These are phyloP conservation scores for Bryopsis sp. DNA, from an alignment of 139 green algal genomes.

Conservation along the genomic window DNA sequence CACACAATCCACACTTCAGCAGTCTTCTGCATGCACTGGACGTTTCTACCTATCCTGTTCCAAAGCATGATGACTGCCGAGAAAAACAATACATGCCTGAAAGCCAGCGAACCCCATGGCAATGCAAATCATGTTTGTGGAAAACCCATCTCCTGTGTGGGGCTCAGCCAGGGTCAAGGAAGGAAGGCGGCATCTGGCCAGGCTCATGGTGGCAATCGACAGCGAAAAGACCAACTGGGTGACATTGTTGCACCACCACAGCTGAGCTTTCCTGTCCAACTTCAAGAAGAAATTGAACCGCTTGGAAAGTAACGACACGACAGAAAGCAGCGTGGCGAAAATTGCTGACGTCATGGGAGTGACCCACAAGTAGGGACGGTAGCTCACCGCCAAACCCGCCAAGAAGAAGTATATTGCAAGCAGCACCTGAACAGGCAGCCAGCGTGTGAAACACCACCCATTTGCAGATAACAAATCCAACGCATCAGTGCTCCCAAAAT, in stretches of 20 bases:
- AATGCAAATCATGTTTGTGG: constrained; percentile 33
- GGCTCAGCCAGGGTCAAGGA: too few relatives aligned
- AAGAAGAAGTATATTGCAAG: constrained; percentile 78
- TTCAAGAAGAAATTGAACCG: neutral
- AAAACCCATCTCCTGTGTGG: too few relatives aligned
- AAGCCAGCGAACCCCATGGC: constrained; percentile 10
- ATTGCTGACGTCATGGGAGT: constrained; percentile 47
- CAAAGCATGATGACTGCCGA: too few relatives aligned
- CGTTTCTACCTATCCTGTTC: too few relatives aligned
- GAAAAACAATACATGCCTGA: too few relatives aligned
- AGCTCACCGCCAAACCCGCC: constrained; percentile 52
- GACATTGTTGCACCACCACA: neutral
- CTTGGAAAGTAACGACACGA: neutral
- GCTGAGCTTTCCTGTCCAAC: too few relatives aligned
- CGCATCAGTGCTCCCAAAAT: too few relatives aligned
- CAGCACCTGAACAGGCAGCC: constrained; percentile 34
- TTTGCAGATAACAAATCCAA: too few relatives aligned
- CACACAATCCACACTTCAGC: too few relatives aligned
- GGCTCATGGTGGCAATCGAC: neutral
- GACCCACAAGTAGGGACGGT: constrained; percentile 55
- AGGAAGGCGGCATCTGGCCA: neutral
- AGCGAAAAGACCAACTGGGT: constrained; percentile 4
- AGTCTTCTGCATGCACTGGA: too few relatives aligned
- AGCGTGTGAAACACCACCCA: too few relatives aligned
- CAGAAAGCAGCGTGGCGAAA: constrained; percentile 2